Base-by-base conservation (phyloP, 176 grass and related monocot genomes). In the Aegilops longissima region DNA sequence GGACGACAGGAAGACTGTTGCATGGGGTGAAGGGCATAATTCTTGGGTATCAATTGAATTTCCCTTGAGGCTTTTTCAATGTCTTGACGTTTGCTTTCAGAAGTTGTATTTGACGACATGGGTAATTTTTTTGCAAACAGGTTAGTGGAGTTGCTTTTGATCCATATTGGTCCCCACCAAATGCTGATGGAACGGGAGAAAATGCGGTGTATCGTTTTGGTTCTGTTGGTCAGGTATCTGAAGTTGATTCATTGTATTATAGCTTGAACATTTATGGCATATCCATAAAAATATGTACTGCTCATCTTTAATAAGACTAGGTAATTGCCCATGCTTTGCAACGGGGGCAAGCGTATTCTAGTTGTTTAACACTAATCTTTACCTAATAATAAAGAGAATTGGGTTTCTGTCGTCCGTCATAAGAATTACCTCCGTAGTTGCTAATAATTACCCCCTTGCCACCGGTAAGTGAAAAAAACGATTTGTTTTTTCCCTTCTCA, bases 111-210 rank as follows among this genome's bases (percentile, higher is more conserved):
- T 84, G 44, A 87, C 8, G 5, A 79, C 69, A 56, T 24, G 1
- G 12, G 17, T 47, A 66, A 78, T 45, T 80, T 80, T 87, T 61
- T 59, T 76, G 59, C 88, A 84, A 56, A 42, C 90, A 98, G 97
- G 88, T 99, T 80, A 96, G 97, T 83, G 92, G 89, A 89, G 94
- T 96, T 94, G 88, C 92, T 91, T 99, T 99, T 90, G 97, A 99
- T 92, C 91, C 92, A 9, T 93, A 96, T 90, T 96, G 97, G 97
- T 96, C 89, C 21, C 85, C 94, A 51, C 94, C 92, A 80, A 96
- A 82, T 92, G 94, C 97, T 75, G 97, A 96, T 86, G 92, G 80
- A 74, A 82, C 89, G 16, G 97, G 87, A 83, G 97, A 96, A 85
- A 99, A 87, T 80, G 82, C 68, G 1, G 81, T 99, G 20, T 99